Evolutionary conservation across 768 basidiomycete species (phyloP).

Genomic region (Lactifluus subvellereus): DNA sequence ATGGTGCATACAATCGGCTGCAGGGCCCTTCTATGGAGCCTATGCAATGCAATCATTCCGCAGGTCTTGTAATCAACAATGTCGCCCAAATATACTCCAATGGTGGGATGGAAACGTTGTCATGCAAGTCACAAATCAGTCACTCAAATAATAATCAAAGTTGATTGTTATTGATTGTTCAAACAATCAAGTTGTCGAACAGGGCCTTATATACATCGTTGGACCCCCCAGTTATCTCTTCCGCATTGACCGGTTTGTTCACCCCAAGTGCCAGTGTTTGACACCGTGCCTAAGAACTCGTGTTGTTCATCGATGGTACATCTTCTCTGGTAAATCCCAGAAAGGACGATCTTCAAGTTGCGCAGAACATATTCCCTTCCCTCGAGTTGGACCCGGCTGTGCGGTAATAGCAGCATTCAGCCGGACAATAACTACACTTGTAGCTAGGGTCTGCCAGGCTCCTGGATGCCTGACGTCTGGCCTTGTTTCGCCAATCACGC

Average conservation of each 20-base stretch:
- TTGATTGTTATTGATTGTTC: too few species aligned
- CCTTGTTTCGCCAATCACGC: conserved; percentile 44
- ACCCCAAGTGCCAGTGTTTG: conserved; percentile 62
- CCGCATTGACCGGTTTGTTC: conserved; percentile 63
- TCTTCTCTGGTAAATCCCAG: conserved; percentile 32
- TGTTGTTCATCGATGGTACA: conserved; percentile 51
- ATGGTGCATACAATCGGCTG: too few species aligned
- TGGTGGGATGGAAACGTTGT: too few species aligned
- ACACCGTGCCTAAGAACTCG: conserved; percentile 57
- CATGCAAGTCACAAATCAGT: too few species aligned
- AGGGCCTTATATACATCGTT: not conserved
- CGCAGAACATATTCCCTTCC: conserved; percentile 50
- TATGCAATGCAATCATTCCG: too few species aligned
- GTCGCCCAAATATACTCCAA: too few species aligned
- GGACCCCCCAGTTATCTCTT: conserved; percentile 52
- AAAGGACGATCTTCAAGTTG: conserved; percentile 49
- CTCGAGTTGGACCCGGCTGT: conserved; percentile 36
- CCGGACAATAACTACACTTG: conserved; percentile 39
- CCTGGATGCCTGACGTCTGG: conserved; percentile 77
- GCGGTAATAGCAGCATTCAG: conserved; percentile 33
- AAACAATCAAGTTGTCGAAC: too few species aligned
- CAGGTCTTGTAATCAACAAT: too few species aligned
- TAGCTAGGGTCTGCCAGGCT: conserved; percentile 43
- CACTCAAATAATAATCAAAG: too few species aligned
- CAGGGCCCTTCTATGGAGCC: too few species aligned